Percentiles rank a stretch among this genome's conserved stretches.
Evolutionary conservation across 148 eudicot genomes (phyloP).

Genomic region (Nepenthes gracilis): DNA sequence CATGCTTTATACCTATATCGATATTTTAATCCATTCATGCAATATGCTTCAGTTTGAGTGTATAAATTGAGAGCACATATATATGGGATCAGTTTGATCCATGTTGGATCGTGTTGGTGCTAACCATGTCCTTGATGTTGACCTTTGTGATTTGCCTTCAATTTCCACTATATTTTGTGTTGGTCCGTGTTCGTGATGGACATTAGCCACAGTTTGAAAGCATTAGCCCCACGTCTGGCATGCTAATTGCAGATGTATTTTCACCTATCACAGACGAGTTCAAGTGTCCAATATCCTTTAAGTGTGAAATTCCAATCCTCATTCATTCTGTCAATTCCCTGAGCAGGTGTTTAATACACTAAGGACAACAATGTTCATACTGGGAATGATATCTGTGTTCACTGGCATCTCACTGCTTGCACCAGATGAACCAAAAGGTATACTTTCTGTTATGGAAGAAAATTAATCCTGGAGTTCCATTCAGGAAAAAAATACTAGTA

Average conservation of each 20-base stretch:
- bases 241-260: not conserved
- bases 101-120: no score
- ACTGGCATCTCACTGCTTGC: conserved; percentile 91
- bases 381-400: conserved; percentile 90
- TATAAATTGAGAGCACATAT: no score
- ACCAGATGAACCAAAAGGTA: conserved; percentile 90
- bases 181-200: no score
- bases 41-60: no score
- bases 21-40: no score
- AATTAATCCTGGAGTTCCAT: not conserved
- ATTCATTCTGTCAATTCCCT: not conserved
- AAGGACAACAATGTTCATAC: conserved; percentile 76
- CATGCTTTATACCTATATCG: no score
- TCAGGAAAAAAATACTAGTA: conserved; percentile 1
- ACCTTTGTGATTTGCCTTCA: no score
- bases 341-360: conserved; percentile 72
- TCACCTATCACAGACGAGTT: not conserved
- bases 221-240: no score
- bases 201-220: no score
- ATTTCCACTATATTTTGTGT: no score
- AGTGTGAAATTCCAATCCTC: not conserved
- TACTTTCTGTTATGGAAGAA: not conserved
- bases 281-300: not conserved
- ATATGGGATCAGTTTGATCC: no score
- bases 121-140: no score